phyloP scores from a whole-genome alignment of 495 filamentous ascomycete genomes.

The Penicillium goetzii region DNA sequence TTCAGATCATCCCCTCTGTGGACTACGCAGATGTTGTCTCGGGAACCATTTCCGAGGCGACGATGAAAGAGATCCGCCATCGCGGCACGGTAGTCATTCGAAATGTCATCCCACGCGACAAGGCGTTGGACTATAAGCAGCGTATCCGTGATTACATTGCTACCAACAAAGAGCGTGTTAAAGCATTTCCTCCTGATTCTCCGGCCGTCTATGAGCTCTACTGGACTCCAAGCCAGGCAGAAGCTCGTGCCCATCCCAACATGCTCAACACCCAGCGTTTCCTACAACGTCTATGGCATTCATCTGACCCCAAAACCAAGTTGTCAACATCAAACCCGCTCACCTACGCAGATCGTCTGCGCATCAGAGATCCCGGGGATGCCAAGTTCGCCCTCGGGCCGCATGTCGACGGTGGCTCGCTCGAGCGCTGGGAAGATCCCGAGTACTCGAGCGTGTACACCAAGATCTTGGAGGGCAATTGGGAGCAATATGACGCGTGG shows the following conservation, averaged over 20 bases:
- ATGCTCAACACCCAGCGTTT: conserved; percentile 70
- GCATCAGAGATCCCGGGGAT: conserved; percentile 68
- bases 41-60: conserved; percentile 45
- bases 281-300: conserved; percentile 77
- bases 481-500: conserved; percentile 84
- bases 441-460: conserved; percentile 80
- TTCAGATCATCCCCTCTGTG: conserved; percentile 62
- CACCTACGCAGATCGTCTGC: conserved; percentile 79
- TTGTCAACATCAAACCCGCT: conserved; percentile 70
- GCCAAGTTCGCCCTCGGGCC: conserved; percentile 81
- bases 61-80: conserved; percentile 60
- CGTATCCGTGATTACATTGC: conserved; percentile 61
- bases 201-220: conserved; percentile 89
- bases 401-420: conserved; percentile 81
- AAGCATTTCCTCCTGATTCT: conserved; percentile 59
- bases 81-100: conserved; percentile 66
- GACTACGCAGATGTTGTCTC: conserved; percentile 57
- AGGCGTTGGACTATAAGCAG: conserved; percentile 56
- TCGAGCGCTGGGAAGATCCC: conserved; percentile 83
- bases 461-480: conserved; percentile 70
- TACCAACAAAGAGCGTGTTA: conserved; percentile 54
- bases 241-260: conserved; percentile 73
- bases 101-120: conserved; percentile 61
- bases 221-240: conserved; percentile 78
- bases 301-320: conserved; percentile 58